Percentiles rank a stretch among this genome's conserved stretches.
phyloP scores from a whole-genome alignment of 139 green algal species.

The Diplosphaera chodatii region DNA sequence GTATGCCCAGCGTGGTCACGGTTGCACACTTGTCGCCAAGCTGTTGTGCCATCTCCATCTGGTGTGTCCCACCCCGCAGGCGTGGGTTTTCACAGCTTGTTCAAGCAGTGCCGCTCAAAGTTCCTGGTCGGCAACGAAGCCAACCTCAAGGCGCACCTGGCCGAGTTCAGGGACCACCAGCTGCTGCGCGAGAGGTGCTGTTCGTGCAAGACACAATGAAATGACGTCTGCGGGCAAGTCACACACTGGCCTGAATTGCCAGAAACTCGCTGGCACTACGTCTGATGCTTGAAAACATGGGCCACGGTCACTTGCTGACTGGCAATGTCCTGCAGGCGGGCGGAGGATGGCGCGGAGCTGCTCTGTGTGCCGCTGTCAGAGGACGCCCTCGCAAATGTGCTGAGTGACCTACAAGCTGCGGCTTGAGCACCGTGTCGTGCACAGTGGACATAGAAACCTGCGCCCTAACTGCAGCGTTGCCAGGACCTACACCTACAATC shows the following conservation, averaged over 20 bases:
- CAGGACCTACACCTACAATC: no score
- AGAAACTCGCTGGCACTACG: no score
- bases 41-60: neutral
- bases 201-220: no score
- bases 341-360: conserved; percentile 46
- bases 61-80: conserved; percentile 14
- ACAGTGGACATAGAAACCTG: no score
- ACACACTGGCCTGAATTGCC: no score
- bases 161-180: conserved; percentile 85
- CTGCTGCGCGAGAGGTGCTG: conserved; percentile 43
- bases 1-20: no score
- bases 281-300: neutral
- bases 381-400: conserved; percentile 23
- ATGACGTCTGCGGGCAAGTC: no score
- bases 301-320: neutral
- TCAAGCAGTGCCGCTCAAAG: conserved; percentile 68
- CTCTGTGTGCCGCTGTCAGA: conserved; percentile 50
- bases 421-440: no score
- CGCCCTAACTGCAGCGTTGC: no score
- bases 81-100: conserved; percentile 33
- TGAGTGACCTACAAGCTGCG: conserved; percentile 33
- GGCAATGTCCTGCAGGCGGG: conserved; percentile 15
- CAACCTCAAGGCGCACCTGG: conserved; percentile 64
- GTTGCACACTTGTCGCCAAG: no score
- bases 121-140: conserved; percentile 78